Base-by-base conservation (phyloP, 2,329 filamentous ascomycete genomes). In the Monosporascus sp. region DNA sequence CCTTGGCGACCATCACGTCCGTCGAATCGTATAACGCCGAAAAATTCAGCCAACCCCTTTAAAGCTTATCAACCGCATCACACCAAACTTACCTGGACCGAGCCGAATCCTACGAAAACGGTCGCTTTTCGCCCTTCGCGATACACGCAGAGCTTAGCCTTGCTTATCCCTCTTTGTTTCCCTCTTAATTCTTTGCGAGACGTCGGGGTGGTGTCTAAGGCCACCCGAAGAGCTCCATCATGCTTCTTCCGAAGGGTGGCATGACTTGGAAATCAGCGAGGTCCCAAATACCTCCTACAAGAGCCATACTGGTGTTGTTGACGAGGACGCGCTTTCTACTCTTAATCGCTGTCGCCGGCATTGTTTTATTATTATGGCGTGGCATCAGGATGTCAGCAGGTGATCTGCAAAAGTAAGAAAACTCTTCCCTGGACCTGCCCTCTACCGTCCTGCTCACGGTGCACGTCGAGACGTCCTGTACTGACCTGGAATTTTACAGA, bases 201-300 rank as follows among this genome's bases (percentile, higher is more conserved):
- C 48, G 37, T 54, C 50, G 55, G 67, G 71, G 72, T 74, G 73
- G 74, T 73, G 68, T 64, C 61, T 60, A 69, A 67, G 65, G 68
- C 71, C 70, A 70, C 71, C 70, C 66, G 61, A 67, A 66, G 59
- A 60, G 65, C 67, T 68, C 11, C 67, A 77, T 61, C 58, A 97
- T 97, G 92, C 84, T 97, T 76, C 84, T 95, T 64, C 89, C 90
- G 60, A 96, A 96, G 74, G 89, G 88, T 71, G 89, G 90, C 70
- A 81, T 93, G 67, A 91, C 85, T 71, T 97, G 93, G 92, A 97
- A 96, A 79, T 88, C 89, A 61, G 88, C 92, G 62, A 89, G 84
- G 75, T 80, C 88, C 65, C 82, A 84, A 66, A 76, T 97, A 63
- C 91, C 91, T 44, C 87, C 90, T 53, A 86, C 84, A 62, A 84